Conservation (phyloP, 192 early-diverging fungal genomes). For the Dimargaris cristalligena region DNA sequence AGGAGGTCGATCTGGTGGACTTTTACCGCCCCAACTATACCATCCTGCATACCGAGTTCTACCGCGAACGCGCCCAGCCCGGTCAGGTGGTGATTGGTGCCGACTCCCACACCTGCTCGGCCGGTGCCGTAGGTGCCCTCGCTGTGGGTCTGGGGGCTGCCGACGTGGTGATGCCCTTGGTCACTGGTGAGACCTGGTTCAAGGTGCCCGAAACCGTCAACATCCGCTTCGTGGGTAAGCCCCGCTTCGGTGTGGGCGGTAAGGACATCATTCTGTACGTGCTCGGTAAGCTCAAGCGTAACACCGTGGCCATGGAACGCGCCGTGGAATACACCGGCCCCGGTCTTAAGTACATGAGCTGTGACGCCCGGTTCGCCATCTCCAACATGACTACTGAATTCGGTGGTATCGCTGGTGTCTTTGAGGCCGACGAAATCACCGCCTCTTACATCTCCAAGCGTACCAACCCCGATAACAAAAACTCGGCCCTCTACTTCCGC, state of each 20-base stretch:
- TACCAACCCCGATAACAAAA: conserved; percentile 50
- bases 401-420: conserved; percentile 72
- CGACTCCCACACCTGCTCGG: conserved; percentile 71
- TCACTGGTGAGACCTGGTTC: conserved; percentile 69
- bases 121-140: conserved; percentile 55
- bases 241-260: conserved; percentile 63
- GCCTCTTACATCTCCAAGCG: conserved; percentile 56
- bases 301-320: conserved; percentile 65
- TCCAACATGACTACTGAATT: conserved; percentile 77
- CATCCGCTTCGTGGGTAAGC: conserved; percentile 53
- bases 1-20: conserved; percentile 54
- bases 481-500: conserved; percentile 51
- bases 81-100: conserved; percentile 66
- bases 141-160: conserved; percentile 69
- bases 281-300: conserved; percentile 65
- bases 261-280: conserved; percentile 70
- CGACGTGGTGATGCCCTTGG: conserved; percentile 67
- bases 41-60: conserved; percentile 72
- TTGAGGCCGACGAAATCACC: conserved; percentile 55
- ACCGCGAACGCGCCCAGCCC: conserved; percentile 64
- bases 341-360: conserved; percentile 60
- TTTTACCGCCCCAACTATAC: conserved; percentile 62
- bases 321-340: conserved; percentile 63
- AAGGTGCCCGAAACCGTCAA: conserved; percentile 67
- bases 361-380: conserved; percentile 66